Percentiles rank a stretch among this genome's conserved stretches.
These are phyloP conservation scores for Aspergillus nidulans DNA, from an alignment of 495 filamentous ascomycete species.

Conservation along the genomic window DNA sequence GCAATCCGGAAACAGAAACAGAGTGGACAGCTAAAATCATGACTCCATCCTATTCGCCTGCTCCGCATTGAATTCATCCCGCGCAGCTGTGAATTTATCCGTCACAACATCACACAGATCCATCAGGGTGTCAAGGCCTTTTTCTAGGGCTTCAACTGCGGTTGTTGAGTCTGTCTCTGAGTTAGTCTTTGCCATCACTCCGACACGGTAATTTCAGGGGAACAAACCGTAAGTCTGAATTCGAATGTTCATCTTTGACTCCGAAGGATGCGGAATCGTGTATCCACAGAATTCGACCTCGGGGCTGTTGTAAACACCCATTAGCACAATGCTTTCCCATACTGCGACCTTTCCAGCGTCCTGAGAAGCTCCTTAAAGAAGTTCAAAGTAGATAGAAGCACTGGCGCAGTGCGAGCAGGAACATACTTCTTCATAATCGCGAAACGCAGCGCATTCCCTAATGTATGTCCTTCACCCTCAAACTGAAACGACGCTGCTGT, in stretches of 20 bases:
- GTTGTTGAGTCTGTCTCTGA: conserved; percentile 62
- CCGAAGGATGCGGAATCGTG: conserved; percentile 94
- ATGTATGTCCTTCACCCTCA: conserved; percentile 84
- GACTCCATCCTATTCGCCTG: conserved; percentile 35
- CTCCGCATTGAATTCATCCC: conserved; percentile 57
- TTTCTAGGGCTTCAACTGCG: conserved; percentile 79
- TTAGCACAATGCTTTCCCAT: neutral
- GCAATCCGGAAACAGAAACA: conserved; percentile 3
- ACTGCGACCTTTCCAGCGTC: too few species aligned
- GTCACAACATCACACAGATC: conserved; percentile 88
- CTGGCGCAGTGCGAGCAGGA: neutral
- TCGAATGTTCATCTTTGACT: conserved; percentile 90
- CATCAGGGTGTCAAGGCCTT: conserved; percentile 81
- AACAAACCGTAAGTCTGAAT: conserved; percentile 91
- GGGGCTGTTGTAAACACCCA: conserved; percentile 50
- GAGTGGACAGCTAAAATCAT: conserved; percentile 11
- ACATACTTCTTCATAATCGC: conserved; percentile 98
- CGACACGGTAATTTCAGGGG: too few species aligned
- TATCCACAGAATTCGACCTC: conserved; percentile 97
- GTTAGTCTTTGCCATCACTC: conserved; percentile 7
- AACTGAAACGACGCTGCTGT: conserved; percentile 84
- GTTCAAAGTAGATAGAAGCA: neutral
- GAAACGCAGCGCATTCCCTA: conserved; percentile 90
- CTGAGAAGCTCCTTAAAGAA: too few species aligned
- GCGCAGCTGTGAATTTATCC: conserved; percentile 70